A percentile compares a stretch with the other conserved stretches of the same genome.
Evolutionary conservation across 441 rosid species (phyloP).

Genomic region (Pelargonium citronellum): DNA sequence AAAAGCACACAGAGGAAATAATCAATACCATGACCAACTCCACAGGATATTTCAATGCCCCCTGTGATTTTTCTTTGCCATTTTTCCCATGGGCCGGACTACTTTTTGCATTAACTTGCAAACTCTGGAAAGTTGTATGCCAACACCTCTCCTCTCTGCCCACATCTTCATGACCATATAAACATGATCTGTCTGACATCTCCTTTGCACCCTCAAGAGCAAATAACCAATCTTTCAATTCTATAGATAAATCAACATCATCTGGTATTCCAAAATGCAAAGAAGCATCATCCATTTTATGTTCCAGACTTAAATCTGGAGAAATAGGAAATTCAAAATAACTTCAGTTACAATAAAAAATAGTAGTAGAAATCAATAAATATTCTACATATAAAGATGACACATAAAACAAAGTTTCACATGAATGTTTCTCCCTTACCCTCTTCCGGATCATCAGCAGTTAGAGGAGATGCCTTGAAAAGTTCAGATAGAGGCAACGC

Average conservation of each 20-base stretch:
- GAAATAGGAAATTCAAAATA: constrained; percentile 23
- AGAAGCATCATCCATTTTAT: constrained; percentile 40
- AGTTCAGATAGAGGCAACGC: constrained; percentile 80
- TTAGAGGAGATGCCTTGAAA: constrained; percentile 53
- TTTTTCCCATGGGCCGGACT: constrained; percentile 30
- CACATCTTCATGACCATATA: constrained; percentile 34
- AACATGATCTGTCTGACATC: constrained; percentile 49
- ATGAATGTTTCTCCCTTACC: constrained; percentile 35
- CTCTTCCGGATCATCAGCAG: constrained; percentile 43
- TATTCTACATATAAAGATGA: not conserved
- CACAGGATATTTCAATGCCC: constrained; percentile 47
- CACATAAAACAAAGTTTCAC: not conserved
- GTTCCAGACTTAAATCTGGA: constrained; percentile 43
- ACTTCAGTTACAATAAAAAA: constrained; percentile 16
- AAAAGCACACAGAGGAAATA: not conserved
- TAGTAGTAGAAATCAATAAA: not conserved
- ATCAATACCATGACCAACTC: constrained; percentile 66
- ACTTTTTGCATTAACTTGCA: constrained; percentile 59
- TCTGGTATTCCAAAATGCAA: constrained; percentile 64
- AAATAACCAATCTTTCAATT: constrained; percentile 90
- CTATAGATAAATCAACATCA: constrained; percentile 71
- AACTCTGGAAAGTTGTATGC: constrained; percentile 74
- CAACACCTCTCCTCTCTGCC: constrained; percentile 82
- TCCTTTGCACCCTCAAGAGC: constrained; percentile 85
- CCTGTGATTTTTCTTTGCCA: constrained; percentile 36